A percentile compares a stretch with the other conserved stretches of the same genome.
Evolutionary conservation across 1,139 yeast species (phyloP).

Genomic region (Nakaseomyces kungkrabaensis): DNA sequence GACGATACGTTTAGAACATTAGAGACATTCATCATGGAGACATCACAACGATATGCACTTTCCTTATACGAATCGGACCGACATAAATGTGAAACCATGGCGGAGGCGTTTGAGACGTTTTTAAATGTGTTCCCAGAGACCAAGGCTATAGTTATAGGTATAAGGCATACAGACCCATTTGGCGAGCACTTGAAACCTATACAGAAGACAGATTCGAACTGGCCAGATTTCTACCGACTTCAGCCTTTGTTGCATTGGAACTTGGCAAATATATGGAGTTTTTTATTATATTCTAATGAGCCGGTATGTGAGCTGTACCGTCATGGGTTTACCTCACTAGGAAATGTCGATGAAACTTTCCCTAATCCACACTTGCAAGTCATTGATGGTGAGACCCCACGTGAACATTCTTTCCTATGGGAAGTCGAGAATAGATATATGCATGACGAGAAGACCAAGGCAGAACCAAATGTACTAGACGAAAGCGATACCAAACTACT

Average conservation of each 20-base stretch:
- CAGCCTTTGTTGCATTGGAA: conserved; percentile 31
- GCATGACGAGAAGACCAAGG: background rate
- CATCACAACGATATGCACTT: conserved; percentile 21
- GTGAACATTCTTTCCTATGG: conserved; percentile 18
- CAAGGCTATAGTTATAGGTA: conserved; percentile 27
- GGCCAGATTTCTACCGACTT: conserved; percentile 29
- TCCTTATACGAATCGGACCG: conserved; percentile 22
- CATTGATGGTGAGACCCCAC: conserved; percentile 1
- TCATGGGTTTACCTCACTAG: conserved; percentile 28
- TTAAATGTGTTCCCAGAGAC: conserved; percentile 19
- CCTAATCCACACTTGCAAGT: conserved; percentile 24
- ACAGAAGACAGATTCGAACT: conserved; percentile 27
- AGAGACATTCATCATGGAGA: conserved; percentile 20
- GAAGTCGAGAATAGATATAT: conserved; percentile 18
- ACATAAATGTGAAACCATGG: conserved; percentile 16
- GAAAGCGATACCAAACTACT: background rate
- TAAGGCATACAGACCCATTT: conserved; percentile 28
- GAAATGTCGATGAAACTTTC: conserved; percentile 22
- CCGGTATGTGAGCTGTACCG: conserved; percentile 28
- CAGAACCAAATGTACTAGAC: conserved; percentile 2
- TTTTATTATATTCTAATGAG: conserved; percentile 26
- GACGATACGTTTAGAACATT: conserved; percentile 23
- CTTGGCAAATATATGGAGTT: conserved; percentile 27
- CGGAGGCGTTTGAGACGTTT: conserved; percentile 24
- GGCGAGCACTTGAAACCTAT: conserved; percentile 22